Conservation (phyloP, 164 flowering plant species). For the Umbilicus rupestris region DNA sequence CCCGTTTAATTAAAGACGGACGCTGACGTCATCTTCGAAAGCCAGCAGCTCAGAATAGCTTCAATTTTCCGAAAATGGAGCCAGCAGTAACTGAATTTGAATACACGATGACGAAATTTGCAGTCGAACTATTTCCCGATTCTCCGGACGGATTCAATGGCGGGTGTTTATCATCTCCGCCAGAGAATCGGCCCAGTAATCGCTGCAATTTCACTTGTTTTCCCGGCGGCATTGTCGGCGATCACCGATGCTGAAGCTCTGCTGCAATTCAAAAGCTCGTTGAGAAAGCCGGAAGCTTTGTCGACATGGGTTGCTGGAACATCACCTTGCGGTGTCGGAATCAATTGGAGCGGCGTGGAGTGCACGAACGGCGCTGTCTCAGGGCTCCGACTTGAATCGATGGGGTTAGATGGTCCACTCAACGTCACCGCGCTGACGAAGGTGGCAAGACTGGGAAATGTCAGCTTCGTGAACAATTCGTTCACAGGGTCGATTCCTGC, state of each 20-base stretch:
- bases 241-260: conserved; percentile 23
- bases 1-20: neutral
- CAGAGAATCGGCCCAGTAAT: neutral
- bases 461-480: conserved; percentile 28
- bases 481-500: conserved; percentile 33
- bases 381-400: conserved; percentile 20
- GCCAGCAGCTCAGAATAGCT: neutral
- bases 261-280: conserved; percentile 22
- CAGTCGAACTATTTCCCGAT: no score
- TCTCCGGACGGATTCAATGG: neutral
- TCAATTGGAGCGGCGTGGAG: conserved; percentile 22
- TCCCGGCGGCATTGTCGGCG: conserved; percentile 9
- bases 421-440: conserved; percentile 20
- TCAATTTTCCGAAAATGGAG: neutral
- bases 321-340: conserved; percentile 14
- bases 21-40: neutral
- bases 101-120: neutral
- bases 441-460: conserved; percentile 13
- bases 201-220: neutral
- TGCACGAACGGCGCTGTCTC: conserved; percentile 22
- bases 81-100: neutral
- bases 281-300: conserved; percentile 15
- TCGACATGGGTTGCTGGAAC: conserved; percentile 22
- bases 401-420: conserved; percentile 29
- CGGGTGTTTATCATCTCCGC: neutral